A percentile compares a stretch with the other conserved stretches of the same genome.
phyloP scores from a whole-genome alignment of 139 green algal genomes.

The Chlamydomonas sp. region DNA sequence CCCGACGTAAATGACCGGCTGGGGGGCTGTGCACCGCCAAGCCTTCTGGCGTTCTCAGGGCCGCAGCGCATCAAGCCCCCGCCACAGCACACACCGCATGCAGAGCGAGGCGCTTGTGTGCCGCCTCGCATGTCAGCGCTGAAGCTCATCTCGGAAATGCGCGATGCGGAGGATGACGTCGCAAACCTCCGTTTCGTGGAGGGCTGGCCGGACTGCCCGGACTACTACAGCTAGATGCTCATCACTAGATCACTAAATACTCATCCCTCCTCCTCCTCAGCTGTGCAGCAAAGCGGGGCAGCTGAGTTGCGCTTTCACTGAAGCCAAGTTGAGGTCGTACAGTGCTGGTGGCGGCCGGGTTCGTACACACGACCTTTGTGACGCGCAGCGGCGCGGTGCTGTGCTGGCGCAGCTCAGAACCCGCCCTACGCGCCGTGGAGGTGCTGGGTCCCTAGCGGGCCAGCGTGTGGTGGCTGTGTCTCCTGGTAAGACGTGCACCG shows the following conservation, averaged over 20 bases:
- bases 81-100: background rate
- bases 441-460: slow-evolving; percentile 76
- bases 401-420: slow-evolving; percentile 74
- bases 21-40: background rate
- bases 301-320: slow-evolving; percentile 73
- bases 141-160: background rate
- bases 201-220: background rate
- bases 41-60: background rate
- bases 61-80: background rate
- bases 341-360: slow-evolving; percentile 76
- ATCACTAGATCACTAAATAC: too few species aligned
- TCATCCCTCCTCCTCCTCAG: too few species aligned
- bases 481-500: slow-evolving; percentile 90
- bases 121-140: background rate
- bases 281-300: too few species aligned
- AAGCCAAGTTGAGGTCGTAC: slow-evolving; percentile 69
- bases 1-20: background rate
- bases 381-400: slow-evolving; percentile 78
- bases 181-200: background rate
- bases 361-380: slow-evolving; percentile 71
- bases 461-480: slow-evolving; percentile 71
- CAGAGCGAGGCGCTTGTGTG: background rate
- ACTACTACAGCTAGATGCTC: too few species aligned
- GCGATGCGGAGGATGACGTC: background rate
- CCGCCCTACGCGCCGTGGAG: slow-evolving; percentile 62